Conservation (phyloP, 192 early-diverging fungal genomes). For the Chytriomyces confervae region DNA sequence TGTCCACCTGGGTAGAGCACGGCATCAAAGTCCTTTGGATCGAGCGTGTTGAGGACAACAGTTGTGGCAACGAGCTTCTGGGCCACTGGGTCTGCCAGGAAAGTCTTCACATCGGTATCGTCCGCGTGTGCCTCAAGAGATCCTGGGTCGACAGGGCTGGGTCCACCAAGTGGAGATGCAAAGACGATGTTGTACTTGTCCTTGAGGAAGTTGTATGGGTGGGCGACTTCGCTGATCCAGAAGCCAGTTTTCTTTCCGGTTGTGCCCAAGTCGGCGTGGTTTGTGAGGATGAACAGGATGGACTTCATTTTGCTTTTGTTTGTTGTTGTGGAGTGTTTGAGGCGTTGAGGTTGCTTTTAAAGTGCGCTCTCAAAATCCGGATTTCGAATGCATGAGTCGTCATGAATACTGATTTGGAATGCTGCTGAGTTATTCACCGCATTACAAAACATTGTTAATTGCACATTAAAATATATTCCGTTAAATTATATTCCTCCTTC, state of each 20-base stretch:
- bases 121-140: conserved; percentile 55
- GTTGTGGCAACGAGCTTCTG: conserved; percentile 48
- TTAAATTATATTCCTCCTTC: too few relatives aligned
- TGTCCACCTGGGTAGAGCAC: conserved; percentile 65
- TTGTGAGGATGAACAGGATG: conserved; percentile 48
- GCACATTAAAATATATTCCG: too few relatives aligned
- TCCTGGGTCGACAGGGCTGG: conserved; percentile 55
- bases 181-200: conserved; percentile 56
- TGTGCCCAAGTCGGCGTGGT: conserved; percentile 43
- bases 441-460: too few relatives aligned
- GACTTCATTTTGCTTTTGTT: conserved; percentile 26
- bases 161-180: conserved; percentile 63
- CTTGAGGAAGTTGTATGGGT: conserved; percentile 54
- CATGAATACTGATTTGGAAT: too few relatives aligned
- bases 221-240: conserved; percentile 57
- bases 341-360: too few relatives aligned
- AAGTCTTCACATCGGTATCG: conserved; percentile 40
- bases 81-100: conserved; percentile 48
- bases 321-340: neutral
- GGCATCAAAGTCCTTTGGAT: conserved; percentile 50
- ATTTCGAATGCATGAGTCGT: too few relatives aligned
- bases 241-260: conserved; percentile 37
- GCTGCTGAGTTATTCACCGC: neutral
- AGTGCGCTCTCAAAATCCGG: too few relatives aligned
- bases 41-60: conserved; percentile 44